A percentile compares a stretch with the other conserved stretches of the same genome.
Evolutionary conservation across 2,329 filamentous ascomycete genomes (phyloP).

Genomic region (Byssothecium circinans): DNA sequence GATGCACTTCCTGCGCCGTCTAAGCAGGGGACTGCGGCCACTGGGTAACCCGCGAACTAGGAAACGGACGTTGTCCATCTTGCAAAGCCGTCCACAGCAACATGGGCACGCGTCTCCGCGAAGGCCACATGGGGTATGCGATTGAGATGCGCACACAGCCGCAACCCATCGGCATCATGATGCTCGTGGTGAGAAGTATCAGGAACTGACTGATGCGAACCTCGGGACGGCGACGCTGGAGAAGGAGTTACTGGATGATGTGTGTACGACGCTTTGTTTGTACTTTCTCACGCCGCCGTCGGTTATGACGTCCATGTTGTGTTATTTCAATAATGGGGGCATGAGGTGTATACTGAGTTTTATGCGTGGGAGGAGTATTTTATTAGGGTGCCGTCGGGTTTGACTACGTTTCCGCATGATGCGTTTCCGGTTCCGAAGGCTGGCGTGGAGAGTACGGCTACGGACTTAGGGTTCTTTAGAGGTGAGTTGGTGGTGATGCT

Average conservation of each 20-base stretch:
- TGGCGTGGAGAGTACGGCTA: conserved; percentile 41
- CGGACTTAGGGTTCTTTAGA: conserved; percentile 43
- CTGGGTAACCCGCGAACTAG: conserved; percentile 45
- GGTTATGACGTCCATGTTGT: conserved; percentile 42
- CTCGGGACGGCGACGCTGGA: conserved; percentile 31
- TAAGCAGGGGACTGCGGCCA: conserved; percentile 49
- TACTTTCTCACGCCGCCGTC: conserved; percentile 45
- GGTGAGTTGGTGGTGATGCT: conserved; percentile 8
- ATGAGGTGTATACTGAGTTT: conserved; percentile 44
- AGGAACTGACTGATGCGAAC: conserved; percentile 41
- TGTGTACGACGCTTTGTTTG: conserved; percentile 28
- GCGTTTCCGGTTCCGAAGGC: conserved; percentile 39
- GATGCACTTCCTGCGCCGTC: conserved; percentile 43
- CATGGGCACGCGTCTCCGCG: conserved; percentile 33
- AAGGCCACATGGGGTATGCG: conserved; percentile 48
- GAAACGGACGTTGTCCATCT: conserved; percentile 34
- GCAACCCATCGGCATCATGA: conserved; percentile 48
- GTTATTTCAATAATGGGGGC: conserved; percentile 46
- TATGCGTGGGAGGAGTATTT: conserved; percentile 40
- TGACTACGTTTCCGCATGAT: conserved; percentile 44
- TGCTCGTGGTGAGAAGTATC: conserved; percentile 50
- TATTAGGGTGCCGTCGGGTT: conserved; percentile 43
- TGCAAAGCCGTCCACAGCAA: conserved; percentile 48
- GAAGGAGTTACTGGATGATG: conserved; percentile 33
- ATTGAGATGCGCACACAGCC: conserved; percentile 48